Percentiles rank a stretch among this genome's conserved stretches.
These are phyloP conservation scores for Penicillium sumatraense DNA, from an alignment of 2,329 filamentous ascomycete genomes.

Conservation along the genomic window DNA sequence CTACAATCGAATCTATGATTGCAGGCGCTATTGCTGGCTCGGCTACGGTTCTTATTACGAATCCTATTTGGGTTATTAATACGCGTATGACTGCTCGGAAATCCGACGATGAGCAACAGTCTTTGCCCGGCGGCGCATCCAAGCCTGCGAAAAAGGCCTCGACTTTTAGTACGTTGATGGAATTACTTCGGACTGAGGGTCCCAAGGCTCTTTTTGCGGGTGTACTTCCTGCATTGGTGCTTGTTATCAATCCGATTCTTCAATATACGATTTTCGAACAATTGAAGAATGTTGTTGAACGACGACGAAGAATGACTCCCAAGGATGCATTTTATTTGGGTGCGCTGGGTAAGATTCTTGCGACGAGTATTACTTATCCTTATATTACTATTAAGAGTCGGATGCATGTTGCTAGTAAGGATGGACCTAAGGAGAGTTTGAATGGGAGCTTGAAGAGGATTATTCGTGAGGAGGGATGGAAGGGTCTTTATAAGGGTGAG, in stretches of 20 bases:
- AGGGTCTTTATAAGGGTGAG: constrained; percentile 88
- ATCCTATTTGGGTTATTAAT: constrained; percentile 99
- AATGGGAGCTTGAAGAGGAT: constrained; percentile 77
- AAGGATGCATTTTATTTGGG: constrained; percentile 88
- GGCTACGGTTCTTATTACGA: constrained; percentile 93
- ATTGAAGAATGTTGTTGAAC: constrained; percentile 89
- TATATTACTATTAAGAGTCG: constrained; percentile 99
- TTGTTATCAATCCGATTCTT: constrained; percentile 97
- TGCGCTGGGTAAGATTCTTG: constrained; percentile 90
- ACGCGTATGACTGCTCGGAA: constrained; percentile 95
- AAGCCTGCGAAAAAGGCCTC: constrained; percentile 59
- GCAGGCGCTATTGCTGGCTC: constrained; percentile 92
- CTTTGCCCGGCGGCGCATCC: constrained; percentile 44
- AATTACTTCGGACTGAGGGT: constrained; percentile 82
- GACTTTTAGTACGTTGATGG: constrained; percentile 79
- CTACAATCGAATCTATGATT: constrained; percentile 90
- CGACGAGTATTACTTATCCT: constrained; percentile 92
- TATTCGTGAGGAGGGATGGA: constrained; percentile 85
- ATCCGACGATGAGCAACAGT: constrained; percentile 55
- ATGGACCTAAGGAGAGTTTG: constrained; percentile 80
- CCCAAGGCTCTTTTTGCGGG: constrained; percentile 85
- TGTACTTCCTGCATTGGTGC: constrained; percentile 86
- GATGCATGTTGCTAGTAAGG: constrained; percentile 86
- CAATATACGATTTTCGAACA: constrained; percentile 99
- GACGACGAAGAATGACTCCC: constrained; percentile 75